Evolutionary conservation across 73 alveolate genomes (phyloP).

Genomic region (Urostyla sp.): DNA sequence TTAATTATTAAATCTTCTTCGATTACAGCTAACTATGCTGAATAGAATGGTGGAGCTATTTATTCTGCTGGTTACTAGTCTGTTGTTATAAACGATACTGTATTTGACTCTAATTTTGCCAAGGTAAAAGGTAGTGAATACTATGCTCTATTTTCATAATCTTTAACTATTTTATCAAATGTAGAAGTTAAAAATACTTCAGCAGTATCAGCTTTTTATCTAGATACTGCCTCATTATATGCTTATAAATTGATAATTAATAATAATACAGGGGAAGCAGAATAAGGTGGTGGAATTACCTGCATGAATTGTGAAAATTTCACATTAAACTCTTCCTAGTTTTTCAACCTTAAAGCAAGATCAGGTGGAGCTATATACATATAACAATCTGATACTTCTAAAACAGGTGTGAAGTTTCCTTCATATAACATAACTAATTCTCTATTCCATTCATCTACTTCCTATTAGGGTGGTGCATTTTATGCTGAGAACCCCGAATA

Average conservation of each 20-base stretch:
- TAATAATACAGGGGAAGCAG: background rate
- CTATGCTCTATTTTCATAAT: background rate
- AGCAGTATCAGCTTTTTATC: background rate
- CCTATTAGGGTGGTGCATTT: slow-evolving; percentile 12
- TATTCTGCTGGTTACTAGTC: background rate
- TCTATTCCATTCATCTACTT: background rate
- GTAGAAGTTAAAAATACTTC: background rate
- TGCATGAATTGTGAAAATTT: slow-evolving; percentile 1
- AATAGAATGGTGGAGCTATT: background rate
- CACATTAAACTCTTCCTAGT: background rate
- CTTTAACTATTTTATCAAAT: background rate
- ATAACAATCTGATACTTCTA: background rate
- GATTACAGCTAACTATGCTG: background rate
- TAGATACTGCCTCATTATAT: background rate
- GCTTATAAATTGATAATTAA: too few species aligned
- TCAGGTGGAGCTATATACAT: slow-evolving; percentile 11
- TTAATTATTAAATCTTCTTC: too few species aligned
- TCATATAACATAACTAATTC: background rate
- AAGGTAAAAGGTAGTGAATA: background rate
- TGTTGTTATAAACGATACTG: too few species aligned
- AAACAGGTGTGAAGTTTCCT: background rate
- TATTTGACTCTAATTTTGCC: too few species aligned
- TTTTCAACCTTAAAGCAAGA: background rate
- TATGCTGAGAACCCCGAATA: background rate
- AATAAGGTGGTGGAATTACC: slow-evolving; percentile 21